Percentiles rank a stretch among this genome's conserved stretches.
phyloP scores from a whole-genome alignment of 345 rosid species.

The Lagerstroemia speciosa region DNA sequence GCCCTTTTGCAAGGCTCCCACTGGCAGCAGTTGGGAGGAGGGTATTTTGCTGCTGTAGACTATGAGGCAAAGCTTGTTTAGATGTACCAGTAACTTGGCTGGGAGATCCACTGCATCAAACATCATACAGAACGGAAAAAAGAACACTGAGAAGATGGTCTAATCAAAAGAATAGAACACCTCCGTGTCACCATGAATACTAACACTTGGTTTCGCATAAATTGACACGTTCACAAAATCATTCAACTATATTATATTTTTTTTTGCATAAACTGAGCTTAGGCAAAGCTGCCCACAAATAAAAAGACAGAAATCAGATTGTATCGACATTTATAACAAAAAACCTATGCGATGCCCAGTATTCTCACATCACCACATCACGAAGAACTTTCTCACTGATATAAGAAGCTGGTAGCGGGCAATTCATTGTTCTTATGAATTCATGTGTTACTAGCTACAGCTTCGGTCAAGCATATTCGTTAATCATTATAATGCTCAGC shows the following conservation, averaged over 20 bases:
- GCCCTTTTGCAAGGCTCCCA: constrained; percentile 25
- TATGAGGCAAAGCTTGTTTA: constrained; percentile 23
- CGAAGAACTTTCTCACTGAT: background rate
- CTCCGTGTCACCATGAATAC: background rate
- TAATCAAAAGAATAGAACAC: background rate
- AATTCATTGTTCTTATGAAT: background rate
- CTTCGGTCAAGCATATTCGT: background rate
- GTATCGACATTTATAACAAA: too few relatives aligned
- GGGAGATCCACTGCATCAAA: constrained; percentile 22
- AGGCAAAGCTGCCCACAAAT: background rate
- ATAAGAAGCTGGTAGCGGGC: background rate
- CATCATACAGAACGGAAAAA: background rate
- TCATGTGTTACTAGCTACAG: background rate
- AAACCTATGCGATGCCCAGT: too few relatives aligned
- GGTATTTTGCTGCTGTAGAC: constrained; percentile 18
- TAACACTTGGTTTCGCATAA: background rate
- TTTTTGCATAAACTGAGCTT: background rate
- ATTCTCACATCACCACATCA: background rate
- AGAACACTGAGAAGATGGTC: background rate
- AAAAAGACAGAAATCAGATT: too few relatives aligned
- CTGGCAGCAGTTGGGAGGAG: constrained; percentile 14
- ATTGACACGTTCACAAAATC: background rate
- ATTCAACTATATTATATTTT: too few relatives aligned
- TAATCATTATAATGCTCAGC: background rate
- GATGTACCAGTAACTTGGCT: constrained; percentile 14